phyloP scores from a whole-genome alignment of 2,329 filamentous ascomycete genomes.

The Bretziella fagacearum region DNA sequence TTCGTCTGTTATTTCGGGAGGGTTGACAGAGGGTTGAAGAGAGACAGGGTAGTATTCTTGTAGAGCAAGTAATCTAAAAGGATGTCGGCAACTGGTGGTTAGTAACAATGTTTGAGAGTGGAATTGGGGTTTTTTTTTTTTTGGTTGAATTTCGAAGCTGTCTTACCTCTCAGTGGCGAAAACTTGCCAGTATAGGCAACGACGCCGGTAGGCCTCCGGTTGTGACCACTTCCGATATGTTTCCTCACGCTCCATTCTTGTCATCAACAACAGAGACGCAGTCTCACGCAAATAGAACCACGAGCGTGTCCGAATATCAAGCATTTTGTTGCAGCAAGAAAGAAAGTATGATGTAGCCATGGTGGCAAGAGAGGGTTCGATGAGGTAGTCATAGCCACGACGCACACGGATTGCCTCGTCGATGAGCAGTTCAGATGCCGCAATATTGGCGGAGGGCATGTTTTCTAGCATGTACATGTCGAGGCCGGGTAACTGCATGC shows the following conservation, averaged over 20 bases:
- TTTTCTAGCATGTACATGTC: constrained; percentile 41
- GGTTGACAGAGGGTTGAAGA: constrained; percentile 48
- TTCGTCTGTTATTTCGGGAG: constrained; percentile 13
- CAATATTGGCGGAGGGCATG: constrained; percentile 41
- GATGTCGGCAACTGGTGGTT: not conserved
- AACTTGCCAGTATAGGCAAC: constrained; percentile 57
- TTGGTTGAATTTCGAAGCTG: too few species aligned
- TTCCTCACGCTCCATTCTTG: constrained; percentile 44
- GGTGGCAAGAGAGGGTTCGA: constrained; percentile 37
- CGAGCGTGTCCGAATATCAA: constrained; percentile 36
- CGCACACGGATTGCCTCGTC: constrained; percentile 50
- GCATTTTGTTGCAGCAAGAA: constrained; percentile 43
- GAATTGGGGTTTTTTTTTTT: not conserved
- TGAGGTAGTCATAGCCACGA: constrained; percentile 44
- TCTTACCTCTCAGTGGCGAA: constrained; percentile 52
- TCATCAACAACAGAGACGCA: constrained; percentile 48
- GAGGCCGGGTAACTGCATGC: constrained; percentile 41
- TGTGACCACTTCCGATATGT: constrained; percentile 37
- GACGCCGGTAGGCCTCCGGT: constrained; percentile 43
- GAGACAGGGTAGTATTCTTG: constrained; percentile 53
- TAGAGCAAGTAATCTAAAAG: constrained; percentile 46
- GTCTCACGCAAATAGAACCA: constrained; percentile 70
- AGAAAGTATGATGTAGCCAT: constrained; percentile 65
- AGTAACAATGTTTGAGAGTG: not conserved
- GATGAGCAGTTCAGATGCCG: constrained; percentile 48